Evolutionary conservation across 2,329 filamentous ascomycete genomes (phyloP), one percentile per base, ranked within the genome.

Genomic region (Aspergillus nomiae): DNA sequence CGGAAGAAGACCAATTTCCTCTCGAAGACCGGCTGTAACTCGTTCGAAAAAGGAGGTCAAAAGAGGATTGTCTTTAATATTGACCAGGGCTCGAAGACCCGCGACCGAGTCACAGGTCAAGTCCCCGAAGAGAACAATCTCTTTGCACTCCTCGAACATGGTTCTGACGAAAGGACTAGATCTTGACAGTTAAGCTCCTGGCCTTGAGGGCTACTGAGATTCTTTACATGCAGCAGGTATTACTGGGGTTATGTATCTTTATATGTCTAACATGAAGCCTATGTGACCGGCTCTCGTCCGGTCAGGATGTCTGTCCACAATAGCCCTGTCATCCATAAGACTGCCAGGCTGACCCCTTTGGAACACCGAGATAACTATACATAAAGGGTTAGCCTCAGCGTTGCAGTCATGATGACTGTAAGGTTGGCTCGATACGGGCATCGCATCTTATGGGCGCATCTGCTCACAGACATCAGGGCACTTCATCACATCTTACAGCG

Each of bases 11-110:
- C 59, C 59, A 2, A 64, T 54, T n/a, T 61, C 32, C 16, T 51
- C 38, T 41, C 62, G 56, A 50, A 64, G 48, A 19, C 43, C 50
- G 11, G 24, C 56, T 3, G 43, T 60, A 50, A 59, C 55, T 19
- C 41, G 43, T 32, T 64, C 59, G 14, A 64, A 59, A 19, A 62
- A 64, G 19, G 58, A 59, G 9, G 45, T 43, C 6, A 64, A 14
- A 11, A 58, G 30, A 1, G 59, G 58, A 24, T 62, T 43, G 43
- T 61, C 59, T 32, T 64, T 64, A 45, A 64, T 28, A 10, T 32
- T 26, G 24, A 19, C 11, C 4, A 55, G n/a, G 12, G 24, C 0
- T 8, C 51, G n/a, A 11, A 55, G 34, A 55, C 51, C 51, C 21
- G 51, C 51, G n/a, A 55, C 30, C 2, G 34, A 55, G 51, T 55